A percentile compares a stretch with the other conserved stretches of the same genome.
These are phyloP conservation scores for Pestalotiopsis sp. DNA, from an alignment of 2,329 filamentous ascomycete genomes.

Conservation along the genomic window DNA sequence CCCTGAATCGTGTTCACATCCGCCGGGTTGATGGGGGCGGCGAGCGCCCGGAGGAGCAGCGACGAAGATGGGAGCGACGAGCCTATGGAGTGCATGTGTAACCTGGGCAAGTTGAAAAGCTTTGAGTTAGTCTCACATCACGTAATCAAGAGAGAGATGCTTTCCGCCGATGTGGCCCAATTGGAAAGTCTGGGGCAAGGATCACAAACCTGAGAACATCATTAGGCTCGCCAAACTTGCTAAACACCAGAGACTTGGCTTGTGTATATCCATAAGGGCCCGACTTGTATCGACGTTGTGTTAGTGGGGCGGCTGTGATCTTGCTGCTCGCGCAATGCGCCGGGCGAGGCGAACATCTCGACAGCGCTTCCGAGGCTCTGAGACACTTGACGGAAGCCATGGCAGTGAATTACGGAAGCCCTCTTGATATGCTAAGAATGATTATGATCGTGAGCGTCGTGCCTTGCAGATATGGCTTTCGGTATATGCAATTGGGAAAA, in stretches of 20 bases:
- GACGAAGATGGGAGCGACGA: constrained; percentile 66
- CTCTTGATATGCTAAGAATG: neutral
- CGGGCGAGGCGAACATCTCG: neutral
- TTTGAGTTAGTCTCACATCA: neutral
- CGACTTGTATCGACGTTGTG: constrained; percentile 51
- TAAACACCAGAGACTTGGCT: constrained; percentile 79
- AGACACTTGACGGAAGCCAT: constrained; percentile 11
- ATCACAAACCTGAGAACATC: constrained; percentile 64
- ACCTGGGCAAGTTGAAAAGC: constrained; percentile 36
- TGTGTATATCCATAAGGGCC: constrained; percentile 81
- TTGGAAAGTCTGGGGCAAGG: neutral
- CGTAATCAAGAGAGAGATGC: too few relatives aligned
- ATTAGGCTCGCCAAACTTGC: constrained; percentile 72
- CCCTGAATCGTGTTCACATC: constrained; percentile 99
- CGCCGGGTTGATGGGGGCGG: constrained; percentile 92
- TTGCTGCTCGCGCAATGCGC: constrained; percentile 15
- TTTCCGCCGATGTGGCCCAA: too few relatives aligned
- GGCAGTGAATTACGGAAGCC: neutral
- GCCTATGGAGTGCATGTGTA: constrained; percentile 78
- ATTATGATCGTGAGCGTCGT: neutral
- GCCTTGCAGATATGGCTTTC: neutral
- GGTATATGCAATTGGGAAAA: neutral
- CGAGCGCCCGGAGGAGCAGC: constrained; percentile 83
- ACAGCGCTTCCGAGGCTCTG: neutral
- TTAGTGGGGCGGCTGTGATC: constrained; percentile 19